These are phyloP conservation scores for Rhododendron griersonianum DNA, from an alignment of 148 eudicot species.

Conservation along the genomic window DNA sequence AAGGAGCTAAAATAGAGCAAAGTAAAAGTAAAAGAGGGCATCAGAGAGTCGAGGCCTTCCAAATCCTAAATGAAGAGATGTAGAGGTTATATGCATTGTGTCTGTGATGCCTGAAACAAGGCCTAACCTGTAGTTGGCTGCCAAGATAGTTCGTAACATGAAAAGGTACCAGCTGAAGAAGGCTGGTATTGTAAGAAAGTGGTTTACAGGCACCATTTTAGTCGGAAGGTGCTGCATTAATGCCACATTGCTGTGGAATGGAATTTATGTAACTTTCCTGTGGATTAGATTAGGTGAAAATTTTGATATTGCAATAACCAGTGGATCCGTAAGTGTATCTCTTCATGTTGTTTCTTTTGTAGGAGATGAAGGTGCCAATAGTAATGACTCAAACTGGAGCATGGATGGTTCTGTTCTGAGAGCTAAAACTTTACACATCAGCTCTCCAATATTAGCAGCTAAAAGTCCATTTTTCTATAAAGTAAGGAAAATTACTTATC, in stretches of 20 bases:
- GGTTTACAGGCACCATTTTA: neutral
- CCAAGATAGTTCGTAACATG: neutral
- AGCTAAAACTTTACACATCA: constrained; percentile 77
- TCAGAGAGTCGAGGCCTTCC: neutral
- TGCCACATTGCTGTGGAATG: neutral
- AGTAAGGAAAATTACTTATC: constrained; percentile 27
- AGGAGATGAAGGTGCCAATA: constrained; percentile 83
- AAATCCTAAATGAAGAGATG: neutral
- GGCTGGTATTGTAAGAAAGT: neutral
- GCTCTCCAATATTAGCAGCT: constrained; percentile 98
- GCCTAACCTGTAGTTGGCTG: neutral
- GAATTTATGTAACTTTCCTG: neutral
- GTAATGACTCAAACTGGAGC: constrained; percentile 76
- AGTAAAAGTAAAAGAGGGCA: neutral
- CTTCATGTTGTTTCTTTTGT: constrained; percentile 8
- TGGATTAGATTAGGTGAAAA: neutral
- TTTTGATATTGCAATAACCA: neutral
- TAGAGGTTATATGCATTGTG: neutral
- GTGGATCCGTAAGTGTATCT: neutral
- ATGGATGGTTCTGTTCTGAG: constrained; percentile 69
- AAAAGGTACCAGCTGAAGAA: neutral
- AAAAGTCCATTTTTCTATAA: constrained; percentile 96
- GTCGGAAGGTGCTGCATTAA: neutral
- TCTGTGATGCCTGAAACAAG: neutral
- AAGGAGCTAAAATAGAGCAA: neutral